Percentiles rank a stretch among this genome's conserved stretches.
Conservation (phyloP, 306 rosid species). For the Canavalia ensiformis region DNA sequence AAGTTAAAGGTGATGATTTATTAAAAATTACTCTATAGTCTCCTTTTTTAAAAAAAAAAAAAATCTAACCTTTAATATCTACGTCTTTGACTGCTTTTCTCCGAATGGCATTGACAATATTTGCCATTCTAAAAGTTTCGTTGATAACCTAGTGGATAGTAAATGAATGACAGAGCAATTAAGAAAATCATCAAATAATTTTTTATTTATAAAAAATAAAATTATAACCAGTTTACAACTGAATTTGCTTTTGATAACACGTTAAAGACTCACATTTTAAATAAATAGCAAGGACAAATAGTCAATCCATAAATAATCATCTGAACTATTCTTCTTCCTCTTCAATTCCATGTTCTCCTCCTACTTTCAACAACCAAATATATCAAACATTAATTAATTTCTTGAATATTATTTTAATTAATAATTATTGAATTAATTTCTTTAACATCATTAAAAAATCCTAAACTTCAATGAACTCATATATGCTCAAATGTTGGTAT, state of each 20-base stretch:
- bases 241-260: not conserved
- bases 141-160: slow-evolving; percentile 68
- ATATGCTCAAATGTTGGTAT: not conserved
- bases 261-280: slow-evolving; percentile 72
- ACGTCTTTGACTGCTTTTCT: slow-evolving; percentile 85
- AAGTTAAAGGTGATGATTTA: too few species aligned
- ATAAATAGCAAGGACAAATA: slow-evolving; percentile 82
- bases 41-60: too few species aligned
- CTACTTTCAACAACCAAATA: slow-evolving; percentile 49
- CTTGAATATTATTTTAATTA: not conserved
- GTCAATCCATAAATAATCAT: slow-evolving; percentile 75
- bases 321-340: slow-evolving; percentile 58
- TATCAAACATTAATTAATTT: not conserved
- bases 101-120: slow-evolving; percentile 94
- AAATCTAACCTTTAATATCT: slow-evolving; percentile 68
- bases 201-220: not conserved
- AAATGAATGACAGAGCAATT: slow-evolving; percentile 15
- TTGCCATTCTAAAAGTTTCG: slow-evolving; percentile 93
- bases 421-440: not conserved
- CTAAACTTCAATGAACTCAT: not conserved
- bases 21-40: too few species aligned
- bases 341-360: slow-evolving; percentile 88
- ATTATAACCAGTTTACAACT: not conserved
- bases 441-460: not conserved
- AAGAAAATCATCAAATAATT: not conserved